A percentile compares a stretch with the other conserved stretches of the same genome.
Evolutionary conservation across 805 yeast genomes (phyloP).

Genomic region (Pichia rugopelliculosa): DNA sequence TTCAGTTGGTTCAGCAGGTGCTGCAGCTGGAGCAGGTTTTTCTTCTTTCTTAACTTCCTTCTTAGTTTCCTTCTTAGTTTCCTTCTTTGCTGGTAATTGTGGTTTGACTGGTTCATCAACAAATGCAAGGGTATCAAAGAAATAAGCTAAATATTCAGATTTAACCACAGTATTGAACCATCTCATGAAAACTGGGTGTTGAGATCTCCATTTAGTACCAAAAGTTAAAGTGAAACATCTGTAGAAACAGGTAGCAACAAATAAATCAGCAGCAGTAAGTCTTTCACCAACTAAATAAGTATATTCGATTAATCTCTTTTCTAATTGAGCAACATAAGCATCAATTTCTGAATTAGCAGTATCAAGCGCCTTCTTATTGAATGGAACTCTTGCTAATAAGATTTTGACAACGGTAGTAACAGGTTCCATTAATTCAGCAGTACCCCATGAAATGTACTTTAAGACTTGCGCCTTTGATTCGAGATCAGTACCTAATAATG

Average conservation of each 20-base stretch:
- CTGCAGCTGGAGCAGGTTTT: slow-evolving; percentile 25
- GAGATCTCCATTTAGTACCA: slow-evolving; percentile 45
- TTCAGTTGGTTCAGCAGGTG: slow-evolving; percentile 34
- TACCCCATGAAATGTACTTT: slow-evolving; percentile 73
- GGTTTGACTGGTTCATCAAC: slow-evolving; percentile 55
- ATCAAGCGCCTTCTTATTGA: slow-evolving; percentile 58
- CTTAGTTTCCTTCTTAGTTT: slow-evolving; percentile 20
- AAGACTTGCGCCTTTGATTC: slow-evolving; percentile 59
- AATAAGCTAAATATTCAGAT: slow-evolving; percentile 39
- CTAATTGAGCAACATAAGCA: slow-evolving; percentile 37
- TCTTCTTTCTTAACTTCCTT: slow-evolving; percentile 31
- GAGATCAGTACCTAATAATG: slow-evolving; percentile 53
- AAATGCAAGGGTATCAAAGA: slow-evolving; percentile 47
- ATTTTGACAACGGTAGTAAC: slow-evolving; percentile 49
- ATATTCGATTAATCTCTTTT: slow-evolving; percentile 43
- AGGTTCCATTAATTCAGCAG: slow-evolving; percentile 52
- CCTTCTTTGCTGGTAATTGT: slow-evolving; percentile 70
- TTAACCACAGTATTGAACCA: slow-evolving; percentile 44
- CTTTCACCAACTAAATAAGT: slow-evolving; percentile 44
- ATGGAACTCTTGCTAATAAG: slow-evolving; percentile 57
- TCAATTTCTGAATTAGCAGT: slow-evolving; percentile 31
- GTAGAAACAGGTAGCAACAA: slow-evolving; percentile 34
- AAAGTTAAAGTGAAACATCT: slow-evolving; percentile 41
- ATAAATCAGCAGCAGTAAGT: slow-evolving; percentile 39
- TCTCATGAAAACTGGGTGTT: slow-evolving; percentile 44